Base-by-base conservation (phyloP, 1,139 yeast genomes). In the Debaryomyces fabryi region DNA sequence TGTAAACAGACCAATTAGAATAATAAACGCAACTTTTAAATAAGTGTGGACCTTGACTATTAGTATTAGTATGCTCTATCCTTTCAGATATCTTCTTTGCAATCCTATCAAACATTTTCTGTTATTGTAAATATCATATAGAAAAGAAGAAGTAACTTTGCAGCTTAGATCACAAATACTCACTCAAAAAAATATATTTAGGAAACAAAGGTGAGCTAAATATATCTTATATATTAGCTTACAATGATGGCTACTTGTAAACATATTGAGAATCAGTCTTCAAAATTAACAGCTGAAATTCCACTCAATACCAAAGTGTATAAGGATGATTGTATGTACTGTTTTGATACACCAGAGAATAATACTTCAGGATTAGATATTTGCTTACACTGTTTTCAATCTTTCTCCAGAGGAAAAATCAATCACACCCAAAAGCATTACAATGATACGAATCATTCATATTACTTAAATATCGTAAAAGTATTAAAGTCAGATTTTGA, bases 251-350 rank as follows among this genome's bases (percentile, higher is more conserved):
- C 47, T 15, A 32, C 45, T 4, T 49, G 52, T 35, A 24, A 47
- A 20, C 50, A 49, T 44, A 29, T 49, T 41, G 47, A 61, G 33
- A 60, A 60, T 30, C 56, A 64, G n/a, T 68, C 69, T 20, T 36
- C 49, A 13, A 60, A 54, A 21, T 52, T 68, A 15, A 61, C 64
- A 25, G 51, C 51, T 39, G 52, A 46, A 6, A 50, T 65, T 24
- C 59, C 63, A 5, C 47, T 55, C 3, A 52, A 58, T 36, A 52
- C 69, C 51, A 64, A 69, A 7, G 81, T 90, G 16, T 85, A 81
- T 65, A 89, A 88, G 60, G 96, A 89, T 65, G 96, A 89, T 53
- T 89, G 96, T 58, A 85, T 86, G 75, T 88, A 78, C 69, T 83
- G 87, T 45, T 90, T 88, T 60, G 92, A 85, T 53, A 85, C 88